A percentile compares a stretch with the other conserved stretches of the same genome.
Evolutionary conservation across 176 grass and related monocot genomes (phyloP).

Genomic region (Olyra latifolia): DNA sequence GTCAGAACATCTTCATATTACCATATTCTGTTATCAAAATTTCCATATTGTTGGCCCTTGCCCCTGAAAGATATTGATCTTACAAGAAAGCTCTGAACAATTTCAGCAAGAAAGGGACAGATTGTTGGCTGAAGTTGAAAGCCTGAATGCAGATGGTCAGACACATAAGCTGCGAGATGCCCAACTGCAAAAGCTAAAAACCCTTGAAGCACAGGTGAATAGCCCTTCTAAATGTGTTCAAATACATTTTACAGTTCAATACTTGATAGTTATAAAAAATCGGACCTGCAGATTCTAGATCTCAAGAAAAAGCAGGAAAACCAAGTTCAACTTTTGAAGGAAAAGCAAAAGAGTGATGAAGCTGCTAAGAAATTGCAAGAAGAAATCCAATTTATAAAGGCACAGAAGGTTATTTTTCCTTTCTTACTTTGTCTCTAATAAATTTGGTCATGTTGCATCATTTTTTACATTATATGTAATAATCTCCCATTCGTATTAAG

Average conservation of each 20-base stretch:
- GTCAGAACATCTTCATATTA: constrained; percentile 29
- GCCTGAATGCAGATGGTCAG: constrained; percentile 83
- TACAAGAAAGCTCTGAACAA: constrained; percentile 36
- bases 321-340: constrained; percentile 92
- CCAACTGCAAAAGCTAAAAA: constrained; percentile 90
- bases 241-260: background rate
- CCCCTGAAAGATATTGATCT: constrained; percentile 21
- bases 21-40: background rate
- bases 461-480: background rate
- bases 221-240: constrained; percentile 14
- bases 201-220: constrained; percentile 90
- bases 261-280: constrained; percentile 27
- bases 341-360: constrained; percentile 99
- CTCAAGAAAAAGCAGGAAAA: constrained; percentile 99
- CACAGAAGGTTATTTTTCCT: constrained; percentile 71
- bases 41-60: constrained; percentile 13
- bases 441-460: background rate
- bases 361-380: constrained; percentile 97
- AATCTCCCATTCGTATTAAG: constrained; percentile 1
- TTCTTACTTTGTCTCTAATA: background rate
- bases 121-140: constrained; percentile 94
- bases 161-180: constrained; percentile 83
- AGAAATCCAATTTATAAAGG: constrained; percentile 95
- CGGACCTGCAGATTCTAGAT: constrained; percentile 69
- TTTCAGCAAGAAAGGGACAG: constrained; percentile 97